Evolutionary conservation across 2,329 filamentous ascomycete species (phyloP), one percentile per base, ranked within the genome.

Genomic region (Apiospora arundinis): DNA sequence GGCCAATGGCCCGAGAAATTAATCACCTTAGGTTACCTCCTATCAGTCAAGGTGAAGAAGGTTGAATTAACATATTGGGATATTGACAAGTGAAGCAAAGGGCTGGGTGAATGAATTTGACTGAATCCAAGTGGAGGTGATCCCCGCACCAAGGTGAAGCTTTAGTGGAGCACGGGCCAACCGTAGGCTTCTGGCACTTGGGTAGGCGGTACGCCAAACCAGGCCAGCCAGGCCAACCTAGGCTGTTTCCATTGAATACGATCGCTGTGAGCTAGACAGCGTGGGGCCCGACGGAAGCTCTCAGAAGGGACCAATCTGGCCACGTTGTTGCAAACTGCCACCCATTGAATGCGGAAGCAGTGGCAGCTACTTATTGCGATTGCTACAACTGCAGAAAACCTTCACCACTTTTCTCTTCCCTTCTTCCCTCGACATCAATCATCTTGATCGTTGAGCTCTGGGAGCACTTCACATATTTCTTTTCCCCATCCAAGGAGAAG

Each of bases 301-400:
- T 67, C 65, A 44, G 44, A 67, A 67, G 56, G 65, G 44, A 67
- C 65, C 65, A 67, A 67, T 67, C 65, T 67, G 65, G 65, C 65
- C 65, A 67, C 65, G 65, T 67, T 67, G 65, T 45, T 67, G 44
- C 25, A 67, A 67, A 63, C 56, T 63, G 32, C 56, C 56, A 63
- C n/a, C 56, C 18, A 60, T 12, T 63, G 56, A 63, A 40, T 18
- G 56, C 56, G 32, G 40, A 25, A 67, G 28, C 44, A 45, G 65
- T 45, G 45, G 45, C 45, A 67, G 40, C 65, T 45, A 67, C 65
- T 46, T 63, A 63, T 67, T 46, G 65, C 7, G 65, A 32, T 67
- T 46, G 28, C 65, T n/a, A 67, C 56, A 63, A 23, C 32, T 40
- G n/a, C 56, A 14, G 32, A 32, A 67, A 28, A 45, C 65, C n/a